Conservation (phyloP, 441 rosid genomes). For the Jatropha multifida region DNA sequence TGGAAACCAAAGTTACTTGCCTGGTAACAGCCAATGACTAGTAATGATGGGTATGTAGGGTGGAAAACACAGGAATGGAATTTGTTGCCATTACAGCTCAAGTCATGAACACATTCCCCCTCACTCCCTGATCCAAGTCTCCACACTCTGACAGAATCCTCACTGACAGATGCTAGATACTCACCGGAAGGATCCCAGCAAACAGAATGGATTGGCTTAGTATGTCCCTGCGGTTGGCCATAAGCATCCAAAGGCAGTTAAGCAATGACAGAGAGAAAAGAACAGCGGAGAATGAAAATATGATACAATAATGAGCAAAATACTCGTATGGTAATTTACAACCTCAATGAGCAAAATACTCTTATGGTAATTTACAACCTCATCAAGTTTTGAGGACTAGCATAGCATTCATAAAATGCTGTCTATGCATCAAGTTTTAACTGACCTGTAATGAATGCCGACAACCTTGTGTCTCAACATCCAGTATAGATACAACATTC, state of each 20-base stretch:
- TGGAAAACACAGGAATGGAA: conserved; percentile 88
- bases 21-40: conserved; percentile 89
- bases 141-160: conserved; percentile 91
- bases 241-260: neutral
- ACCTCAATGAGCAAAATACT: neutral
- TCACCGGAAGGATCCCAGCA: conserved; percentile 96
- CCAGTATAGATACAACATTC: conserved; percentile 79
- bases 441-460: conserved; percentile 79
- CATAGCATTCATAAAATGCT: neutral
- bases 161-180: conserved; percentile 81
- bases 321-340: neutral
- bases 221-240: conserved; percentile 62
- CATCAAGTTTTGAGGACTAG: neutral
- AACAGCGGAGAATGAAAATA: neutral
- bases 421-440: conserved; percentile 1
- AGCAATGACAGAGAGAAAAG: neutral
- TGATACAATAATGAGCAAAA: neutral
- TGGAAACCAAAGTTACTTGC: conserved; percentile 34
- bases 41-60: conserved; percentile 68
- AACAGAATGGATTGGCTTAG: conserved; percentile 63
- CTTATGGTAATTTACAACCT: neutral
- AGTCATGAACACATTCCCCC: conserved; percentile 76
- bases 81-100: conserved; percentile 75
- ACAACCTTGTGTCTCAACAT: conserved; percentile 77
- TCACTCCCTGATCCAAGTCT: conserved; percentile 68